Base-by-base conservation (phyloP, 352 stramenopile genomes). In the Globisporangium yorkense region DNA sequence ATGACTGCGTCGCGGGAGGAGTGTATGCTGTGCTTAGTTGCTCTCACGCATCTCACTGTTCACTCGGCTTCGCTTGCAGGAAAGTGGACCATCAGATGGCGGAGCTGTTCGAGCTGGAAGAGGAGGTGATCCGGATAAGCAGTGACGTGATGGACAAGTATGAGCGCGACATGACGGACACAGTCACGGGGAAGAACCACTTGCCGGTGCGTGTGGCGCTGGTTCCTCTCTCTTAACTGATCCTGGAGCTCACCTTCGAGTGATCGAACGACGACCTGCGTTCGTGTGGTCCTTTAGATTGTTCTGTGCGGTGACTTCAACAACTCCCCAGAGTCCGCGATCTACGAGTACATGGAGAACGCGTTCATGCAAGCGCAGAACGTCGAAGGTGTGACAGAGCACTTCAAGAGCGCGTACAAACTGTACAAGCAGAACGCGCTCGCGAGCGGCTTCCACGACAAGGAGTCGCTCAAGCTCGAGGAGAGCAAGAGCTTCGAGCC, bases 341-440 rank as follows among this genome's bases (percentile, higher is more conserved):
- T 95, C 49, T 95, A 95, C 71, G 73, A 89, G 63, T 93, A 95
- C 66, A 92, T 95, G 85, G 72, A 92, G 56, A 87, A 74, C 58
- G 75, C 77, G n/a, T 93, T 95, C 61, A 88, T 94, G 76, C 79
- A 89, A 50, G 88, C 88, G 45, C 80, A 78, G 41, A 92, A 92
- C 39, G 37, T 92, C 33, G 82, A 92, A 56, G 78, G 78, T 13
- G 67, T 87, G 27, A 73, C 72, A 0, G 82, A 89, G 66, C 51
- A 57, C 7, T 93, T 93, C 52, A 67, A 77, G 35, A 95, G 85
- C 49, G 83, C 85, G 8, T 95, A 93, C 41, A 70, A 66, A 8
- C 57, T 60, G 31, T 93, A 95, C 70, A 75, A 74, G 16, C 60
- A 78, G 44, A 89, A 91, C 55, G 70, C 71, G 1, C 48, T 61